Base-by-base conservation (phyloP, 768 basidiomycete species). In the Auricularia sp. region DNA sequence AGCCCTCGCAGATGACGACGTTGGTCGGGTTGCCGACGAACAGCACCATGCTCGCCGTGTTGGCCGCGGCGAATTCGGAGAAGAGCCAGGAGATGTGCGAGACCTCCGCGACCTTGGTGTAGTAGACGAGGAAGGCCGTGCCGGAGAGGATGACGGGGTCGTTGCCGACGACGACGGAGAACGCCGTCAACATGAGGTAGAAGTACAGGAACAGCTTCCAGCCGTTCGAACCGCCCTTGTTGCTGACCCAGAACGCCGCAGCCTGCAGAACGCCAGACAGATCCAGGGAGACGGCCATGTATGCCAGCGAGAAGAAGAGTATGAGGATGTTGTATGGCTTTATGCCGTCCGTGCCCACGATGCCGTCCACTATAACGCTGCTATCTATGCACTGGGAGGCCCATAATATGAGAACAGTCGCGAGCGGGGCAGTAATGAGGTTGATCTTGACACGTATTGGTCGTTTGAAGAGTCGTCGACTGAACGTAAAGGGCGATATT, bases 1-100 rank as follows among this genome's bases (percentile, higher is more conserved):
- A 93, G 0, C 92, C 91, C 62, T 91, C 92, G 61, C 91, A 90
- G 29, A 97, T 85, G 59, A 98, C 89, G 23, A 97, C 87, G 70
- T 98, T 98, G 1, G 96, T 98, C 1, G 91, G 93, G 71, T 98
- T 98, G 0, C 89, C 90, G 2, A 93, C 87, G 61, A 97, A 91
- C 6, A 85, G 76, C 0, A 83, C 77, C 18, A 79, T 80, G 18
- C 79, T 81, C 6, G 81, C 83, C 8, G 90, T 88, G 72, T 92
- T 93, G 3, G 88, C 90, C 0, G 86, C 87, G 0, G 87, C 84
- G 68, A 90, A 90, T 66, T 90, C 87, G 11, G 87, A 80, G 66
- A 88, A 87, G 53, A 90, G 76, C 88, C 88, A 90, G 1, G 88
- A 78, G 3, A 77, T 76, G 0, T 86, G 83, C 35, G 84, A 65